phyloP scores from a whole-genome alignment of 2,329 filamentous ascomycete genomes.

The Paraphoma sp. region DNA sequence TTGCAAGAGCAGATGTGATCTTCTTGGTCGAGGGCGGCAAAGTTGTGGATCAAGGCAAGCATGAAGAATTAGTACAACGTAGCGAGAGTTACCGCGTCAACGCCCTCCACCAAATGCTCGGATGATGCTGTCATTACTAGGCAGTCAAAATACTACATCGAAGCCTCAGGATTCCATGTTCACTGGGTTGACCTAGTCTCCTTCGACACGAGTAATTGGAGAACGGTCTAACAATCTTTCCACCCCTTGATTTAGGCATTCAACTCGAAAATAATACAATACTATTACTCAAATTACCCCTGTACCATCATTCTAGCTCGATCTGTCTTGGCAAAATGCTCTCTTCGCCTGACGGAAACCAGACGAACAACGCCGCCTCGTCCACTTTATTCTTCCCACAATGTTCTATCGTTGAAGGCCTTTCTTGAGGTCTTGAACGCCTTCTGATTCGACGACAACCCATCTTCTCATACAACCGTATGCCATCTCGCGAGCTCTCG shows the following conservation, averaged over 20 bases:
- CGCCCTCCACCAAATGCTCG: constrained; percentile 57
- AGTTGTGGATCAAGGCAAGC: constrained; percentile 57
- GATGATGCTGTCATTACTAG: constrained; percentile 15
- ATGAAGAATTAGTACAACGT: constrained; percentile 56
- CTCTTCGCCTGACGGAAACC: constrained; percentile 18
- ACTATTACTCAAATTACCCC: no score
- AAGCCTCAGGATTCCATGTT: no score
- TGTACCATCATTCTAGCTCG: constrained; percentile 5
- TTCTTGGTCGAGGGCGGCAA: constrained; percentile 57
- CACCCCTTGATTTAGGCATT: no score
- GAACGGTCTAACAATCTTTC: no score
- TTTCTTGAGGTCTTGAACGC: not conserved
- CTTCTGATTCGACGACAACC: constrained; percentile 53
- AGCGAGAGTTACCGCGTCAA: constrained; percentile 59
- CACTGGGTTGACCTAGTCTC: no score
- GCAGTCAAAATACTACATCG: no score
- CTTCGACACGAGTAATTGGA: no score
- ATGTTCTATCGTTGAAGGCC: constrained; percentile 41
- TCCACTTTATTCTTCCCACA: constrained; percentile 13
- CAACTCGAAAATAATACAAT: no score
- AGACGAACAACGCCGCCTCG: constrained; percentile 22
- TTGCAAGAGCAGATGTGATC: constrained; percentile 52
- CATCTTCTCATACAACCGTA: constrained; percentile 55
- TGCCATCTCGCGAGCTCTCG: constrained; percentile 54
- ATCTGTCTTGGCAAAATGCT: constrained; percentile 18